These are phyloP conservation scores for Penicillium decumbens DNA, from an alignment of 2,329 filamentous ascomycete species.

Conservation along the genomic window DNA sequence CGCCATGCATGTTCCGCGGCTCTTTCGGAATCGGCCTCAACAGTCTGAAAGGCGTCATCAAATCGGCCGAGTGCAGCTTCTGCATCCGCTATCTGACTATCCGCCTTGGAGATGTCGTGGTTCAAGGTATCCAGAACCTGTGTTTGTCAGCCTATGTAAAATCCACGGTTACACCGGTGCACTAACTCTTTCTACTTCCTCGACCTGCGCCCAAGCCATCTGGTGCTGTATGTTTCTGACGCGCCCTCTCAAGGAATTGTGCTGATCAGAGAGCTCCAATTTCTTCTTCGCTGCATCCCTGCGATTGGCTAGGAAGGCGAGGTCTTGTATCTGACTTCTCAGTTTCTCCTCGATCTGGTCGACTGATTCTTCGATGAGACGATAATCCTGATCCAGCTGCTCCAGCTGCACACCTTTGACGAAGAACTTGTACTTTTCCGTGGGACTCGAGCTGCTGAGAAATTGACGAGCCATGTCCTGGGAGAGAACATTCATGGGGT, in stretches of 20 bases:
- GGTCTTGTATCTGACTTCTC: conserved; percentile 56
- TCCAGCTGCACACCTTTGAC: conserved; percentile 91
- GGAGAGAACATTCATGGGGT: conserved; percentile 90
- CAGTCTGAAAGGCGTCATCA: conserved; percentile 45
- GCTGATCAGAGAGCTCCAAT: conserved; percentile 61
- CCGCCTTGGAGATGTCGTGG: conserved; percentile 32
- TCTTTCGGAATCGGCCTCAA: conserved; percentile 35
- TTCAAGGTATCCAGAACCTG: conserved; percentile 37
- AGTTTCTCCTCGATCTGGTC: conserved; percentile 67
- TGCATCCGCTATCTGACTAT: conserved; percentile 48
- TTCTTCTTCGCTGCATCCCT: conserved; percentile 60
- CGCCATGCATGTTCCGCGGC: conserved; percentile 43
- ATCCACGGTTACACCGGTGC: neutral
- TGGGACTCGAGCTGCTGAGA: conserved; percentile 73
- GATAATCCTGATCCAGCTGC: conserved; percentile 86
- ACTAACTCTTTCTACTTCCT: conserved; percentile 61
- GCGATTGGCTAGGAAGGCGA: conserved; percentile 56
- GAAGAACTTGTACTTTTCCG: conserved; percentile 94
- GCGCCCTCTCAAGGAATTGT: conserved; percentile 60
- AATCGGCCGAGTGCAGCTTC: conserved; percentile 44
- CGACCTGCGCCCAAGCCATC: conserved; percentile 82
- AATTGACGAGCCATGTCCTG: conserved; percentile 95
- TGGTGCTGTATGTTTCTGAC: conserved; percentile 59
- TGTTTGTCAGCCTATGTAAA: conserved; percentile 9
- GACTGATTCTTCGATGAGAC: conserved; percentile 71